Evolutionary conservation across 2,329 filamentous ascomycete species (phyloP), one percentile per base, ranked within the genome.

Genomic region (Tolypocladium cylindrosporum): DNA sequence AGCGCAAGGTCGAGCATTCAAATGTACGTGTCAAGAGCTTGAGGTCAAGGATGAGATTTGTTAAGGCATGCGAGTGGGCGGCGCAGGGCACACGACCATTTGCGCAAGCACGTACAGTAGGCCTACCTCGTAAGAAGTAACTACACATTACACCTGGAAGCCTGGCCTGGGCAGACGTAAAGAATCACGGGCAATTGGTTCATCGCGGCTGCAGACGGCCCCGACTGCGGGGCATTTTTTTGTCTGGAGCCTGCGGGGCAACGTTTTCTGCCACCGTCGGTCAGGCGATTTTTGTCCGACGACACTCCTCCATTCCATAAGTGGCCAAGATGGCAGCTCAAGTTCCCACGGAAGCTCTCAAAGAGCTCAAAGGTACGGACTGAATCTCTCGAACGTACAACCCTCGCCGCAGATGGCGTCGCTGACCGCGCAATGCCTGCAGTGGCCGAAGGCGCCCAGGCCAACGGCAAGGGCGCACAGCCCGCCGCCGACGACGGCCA

Each of bases 401-500:
- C 7, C 4, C 41, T 9, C 10, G 11, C 45, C 11, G 27, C 16
- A 14, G 19, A 41, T 21, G 21, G 9, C 51, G 11, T n/a, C 19
- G 31, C 34, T 36, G 16, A 43, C 55, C 3, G 31, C 48, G 48
- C 19, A 37, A 36, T 16, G 31, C 39, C 45, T 27, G 42, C 62
- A 78, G 75, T 78, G 66, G 71, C 69, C 63, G 72, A 76, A 58
- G 68, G 68, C 62, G 69, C 71, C 60, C 69, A 72, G 63, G 67
- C 67, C 57, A 75, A 73, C 60, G 70, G 71, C 63, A 74, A 76
- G 64, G 71, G 73, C 70, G 60, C 68, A 63, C 73, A 74, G 55
- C 67, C 71, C 51, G 71, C 74, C 51, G 72, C 71, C 61, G 71
- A 71, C 57, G 73, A 74, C 57, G 72, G 77, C 60, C 77, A 79